A percentile compares a stretch with the other conserved stretches of the same genome.
Evolutionary conservation across 768 basidiomycete species (phyloP).

Genomic region (Pholiota molesta): DNA sequence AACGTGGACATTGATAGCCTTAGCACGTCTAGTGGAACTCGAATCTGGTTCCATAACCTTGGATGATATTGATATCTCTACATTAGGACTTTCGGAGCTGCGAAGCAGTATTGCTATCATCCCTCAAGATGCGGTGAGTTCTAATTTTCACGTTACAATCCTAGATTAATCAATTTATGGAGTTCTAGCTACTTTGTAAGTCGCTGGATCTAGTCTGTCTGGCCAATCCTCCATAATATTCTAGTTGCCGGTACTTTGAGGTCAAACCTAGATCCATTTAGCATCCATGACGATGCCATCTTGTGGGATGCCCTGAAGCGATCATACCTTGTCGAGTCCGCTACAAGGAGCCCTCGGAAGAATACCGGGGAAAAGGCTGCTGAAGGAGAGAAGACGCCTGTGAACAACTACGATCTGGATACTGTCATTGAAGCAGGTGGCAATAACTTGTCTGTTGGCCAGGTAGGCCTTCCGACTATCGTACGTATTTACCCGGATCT

Average conservation of each 20-base stretch:
- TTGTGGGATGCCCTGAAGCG: slow-evolving; percentile 90
- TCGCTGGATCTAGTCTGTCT: not conserved
- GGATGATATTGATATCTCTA: slow-evolving; percentile 84
- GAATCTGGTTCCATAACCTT: slow-evolving; percentile 73
- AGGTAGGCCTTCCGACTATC: slow-evolving; percentile 33
- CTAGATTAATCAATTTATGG: slow-evolving; percentile 2
- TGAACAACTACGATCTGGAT: slow-evolving; percentile 79
- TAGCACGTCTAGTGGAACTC: slow-evolving; percentile 88
- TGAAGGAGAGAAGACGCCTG: slow-evolving; percentile 40
- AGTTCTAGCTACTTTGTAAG: slow-evolving; percentile 48
- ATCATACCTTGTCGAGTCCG: slow-evolving; percentile 74
- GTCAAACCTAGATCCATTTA: slow-evolving; percentile 89
- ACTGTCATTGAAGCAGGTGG: slow-evolving; percentile 87
- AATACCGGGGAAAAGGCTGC: not conserved
- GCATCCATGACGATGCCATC: slow-evolving; percentile 72
- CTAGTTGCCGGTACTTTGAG: slow-evolving; percentile 73
- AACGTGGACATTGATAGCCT: slow-evolving; percentile 39
- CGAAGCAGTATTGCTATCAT: slow-evolving; percentile 75
- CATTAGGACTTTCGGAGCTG: slow-evolving; percentile 76
- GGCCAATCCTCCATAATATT: not conserved
- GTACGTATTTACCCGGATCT: not conserved
- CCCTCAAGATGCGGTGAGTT: slow-evolving; percentile 78
- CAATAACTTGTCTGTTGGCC: slow-evolving; percentile 77
- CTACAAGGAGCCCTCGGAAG: not conserved
- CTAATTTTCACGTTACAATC: not conserved